Base-by-base conservation (phyloP, 2,329 filamentous ascomycete species). In the Aspergillus terreus region DNA sequence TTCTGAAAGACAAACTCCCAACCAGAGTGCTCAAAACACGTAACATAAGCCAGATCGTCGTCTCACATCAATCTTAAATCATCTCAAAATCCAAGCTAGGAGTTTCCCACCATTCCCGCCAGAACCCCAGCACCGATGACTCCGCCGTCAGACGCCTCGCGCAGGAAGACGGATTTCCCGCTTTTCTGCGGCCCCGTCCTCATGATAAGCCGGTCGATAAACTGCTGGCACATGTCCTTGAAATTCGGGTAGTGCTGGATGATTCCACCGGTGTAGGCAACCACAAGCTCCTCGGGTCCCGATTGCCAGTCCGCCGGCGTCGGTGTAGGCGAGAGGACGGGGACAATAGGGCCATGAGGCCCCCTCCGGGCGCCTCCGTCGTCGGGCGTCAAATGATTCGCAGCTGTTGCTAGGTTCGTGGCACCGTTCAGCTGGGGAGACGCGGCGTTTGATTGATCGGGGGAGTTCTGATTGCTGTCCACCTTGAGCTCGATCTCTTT, bases 191-290 rank as follows among this genome's bases (percentile, higher is more conserved):
- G 72, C 17, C 72, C 71, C 17, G 71, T 73, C 32, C 71, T 64
- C 71, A 75, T 74, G 17, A 80, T 74, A 12, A 81, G 66, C 4
- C 72, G 69, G 54, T 90, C 83, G 46, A 92, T 77, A 63, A 87
- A 87, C 12, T 71, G 63, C 67, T 91, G 87, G 57, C 86, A 90
- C 60, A 87, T 85, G 42, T 75, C 71, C 40, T 88, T 75, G 69
- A 89, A 91, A 59, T 87, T 80, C 44, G 88, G 87, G 62, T 90
- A 90, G 62, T 88, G 83, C n/a, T 84, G 82, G 53, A 92, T 92
- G 63, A 88, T 90, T 6, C 87, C 86, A 30, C 88, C 88, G 0
- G 88, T 90, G 64, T 90, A 92, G 1, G 88, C 88, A 19, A 92
- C 86, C 1, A 89, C 84, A 27, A 92, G 68, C 59, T 89, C 85